Evolutionary conservation across 2,329 filamentous ascomycete genomes (phyloP).

Genomic region (Capronia epimyces): DNA sequence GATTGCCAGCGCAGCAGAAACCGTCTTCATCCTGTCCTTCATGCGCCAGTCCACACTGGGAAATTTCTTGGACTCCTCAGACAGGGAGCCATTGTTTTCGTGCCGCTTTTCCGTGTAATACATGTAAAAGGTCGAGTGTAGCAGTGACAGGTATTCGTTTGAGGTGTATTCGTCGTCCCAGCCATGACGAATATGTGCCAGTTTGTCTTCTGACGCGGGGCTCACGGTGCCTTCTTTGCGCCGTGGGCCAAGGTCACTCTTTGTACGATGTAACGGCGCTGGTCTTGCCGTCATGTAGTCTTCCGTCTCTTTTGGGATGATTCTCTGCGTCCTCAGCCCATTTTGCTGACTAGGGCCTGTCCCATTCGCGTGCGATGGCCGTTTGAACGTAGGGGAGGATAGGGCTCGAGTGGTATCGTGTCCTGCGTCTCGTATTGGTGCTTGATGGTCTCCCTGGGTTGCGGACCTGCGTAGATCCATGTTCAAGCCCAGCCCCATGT

Average conservation of each 20-base stretch:
- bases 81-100: slow-evolving; percentile 85
- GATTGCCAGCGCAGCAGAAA: slow-evolving; percentile 87
- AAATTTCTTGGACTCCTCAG: slow-evolving; percentile 49
- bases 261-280: slow-evolving; percentile 43
- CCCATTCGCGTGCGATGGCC: slow-evolving; percentile 9
- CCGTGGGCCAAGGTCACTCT: slow-evolving; percentile 49
- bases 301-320: slow-evolving; percentile 24
- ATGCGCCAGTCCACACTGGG: slow-evolving; percentile 90
- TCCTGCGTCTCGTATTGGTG: slow-evolving; percentile 2
- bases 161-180: slow-evolving; percentile 91
- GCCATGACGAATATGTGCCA: slow-evolving; percentile 66
- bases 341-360: slow-evolving; percentile 9
- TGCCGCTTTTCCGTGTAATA: slow-evolving; percentile 98
- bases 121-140: slow-evolving; percentile 98
- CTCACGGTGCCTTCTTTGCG: slow-evolving; percentile 37
- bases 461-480: slow-evolving; percentile 11
- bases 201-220: slow-evolving; percentile 43
- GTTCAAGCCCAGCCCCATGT: slow-evolving; percentile 14
- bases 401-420: slow-evolving; percentile 8
- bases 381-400: slow-evolving; percentile 10
- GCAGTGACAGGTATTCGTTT: slow-evolving; percentile 76
- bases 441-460: slow-evolving; percentile 15
- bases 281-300: slow-evolving; percentile 18
- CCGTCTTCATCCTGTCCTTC: slow-evolving; percentile 91
- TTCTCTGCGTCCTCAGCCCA: slow-evolving; percentile 13